Base-by-base conservation (phyloP, 1,139 yeast genomes). In the Yamadazyma sp. region DNA sequence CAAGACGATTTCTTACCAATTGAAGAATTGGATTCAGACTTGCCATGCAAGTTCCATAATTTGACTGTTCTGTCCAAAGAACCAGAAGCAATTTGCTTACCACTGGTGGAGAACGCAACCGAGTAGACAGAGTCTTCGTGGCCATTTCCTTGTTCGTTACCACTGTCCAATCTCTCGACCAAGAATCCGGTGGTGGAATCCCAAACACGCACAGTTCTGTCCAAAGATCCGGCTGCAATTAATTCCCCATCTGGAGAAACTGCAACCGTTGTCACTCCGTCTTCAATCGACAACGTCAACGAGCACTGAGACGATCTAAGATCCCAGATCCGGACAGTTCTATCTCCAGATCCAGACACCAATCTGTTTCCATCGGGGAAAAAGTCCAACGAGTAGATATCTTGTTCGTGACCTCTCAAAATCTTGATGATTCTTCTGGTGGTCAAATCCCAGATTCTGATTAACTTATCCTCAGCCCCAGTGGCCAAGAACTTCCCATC, bases 301-400 rank as follows among this genome's bases (percentile, higher is more conserved):
- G 92, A 84, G 59, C 96, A 88, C 67, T 87, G 94, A 20, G 96
- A 94, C 32, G 88, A 78, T 55, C 88, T 84, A 62, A 90, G 80
- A 63, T 90, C 97, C 98, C 98, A 92, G 59, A 92, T 86, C 61
- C 97, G 79, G 35, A 92, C 97, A 14, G 97, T 89, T 54, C 96
- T 79, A 67, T 92, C 98, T 40, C 97, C 98, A 13, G 95, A 86
- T 33, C 98, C 98, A 22, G 96, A 86, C 25, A 92, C 97, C 56
- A 92, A 78, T 61, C 90, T 86, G 52, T 89, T 81, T 40, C 98
- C 98, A 55, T 89, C 92, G 40, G 96, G 94, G 78, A 94, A 87
- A 62, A 87, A 92, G 67, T 90, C 97, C 52, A 92, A 75, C 6
- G 97, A 90, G 65, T 92, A 92, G 53, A 92, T 90, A 66, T 92